Percentiles rank a stretch among this genome's conserved stretches.
phyloP scores from a whole-genome alignment of 1,284 basidiomycete species.

The Leccinum cinnamomeum region DNA sequence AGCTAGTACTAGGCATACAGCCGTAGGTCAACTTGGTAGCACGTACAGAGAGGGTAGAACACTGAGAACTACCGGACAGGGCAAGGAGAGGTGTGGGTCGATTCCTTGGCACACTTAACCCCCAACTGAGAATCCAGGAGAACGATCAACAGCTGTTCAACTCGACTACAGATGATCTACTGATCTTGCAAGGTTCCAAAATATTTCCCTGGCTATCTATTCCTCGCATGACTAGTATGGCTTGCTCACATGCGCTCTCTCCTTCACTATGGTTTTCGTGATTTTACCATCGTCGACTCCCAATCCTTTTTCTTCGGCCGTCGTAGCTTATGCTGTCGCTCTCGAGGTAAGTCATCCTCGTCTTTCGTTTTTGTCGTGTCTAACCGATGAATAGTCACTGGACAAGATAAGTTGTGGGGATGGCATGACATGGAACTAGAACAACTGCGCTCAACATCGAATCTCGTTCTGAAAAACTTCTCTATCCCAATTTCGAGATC shows the following conservation, averaged over 20 bases:
- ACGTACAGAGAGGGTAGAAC: not conserved
- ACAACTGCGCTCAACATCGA: conserved; percentile 28
- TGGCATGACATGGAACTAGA: conserved; percentile 40
- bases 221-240: no score
- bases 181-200: no score
- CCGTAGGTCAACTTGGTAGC: not conserved
- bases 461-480: conserved; percentile 26
- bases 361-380: not conserved
- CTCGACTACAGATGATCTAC: not conserved
- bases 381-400: conserved; percentile 38
- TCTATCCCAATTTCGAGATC: conserved; percentile 34
- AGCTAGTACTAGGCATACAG: not conserved
- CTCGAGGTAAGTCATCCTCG: conserved; percentile 35
- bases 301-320: conserved; percentile 38
- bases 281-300: conserved; percentile 50
- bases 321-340: conserved; percentile 45
- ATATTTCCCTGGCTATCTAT: not conserved
- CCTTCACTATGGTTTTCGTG: conserved; percentile 40
- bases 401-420: conserved; percentile 47
- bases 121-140: not conserved
- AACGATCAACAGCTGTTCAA: not conserved
- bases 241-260: conserved; percentile 6
- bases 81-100: not conserved
- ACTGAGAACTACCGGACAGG: not conserved
- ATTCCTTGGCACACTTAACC: not conserved